Base-by-base conservation (phyloP, 805 yeast species). In the Tetrapisispora arboricola region DNA sequence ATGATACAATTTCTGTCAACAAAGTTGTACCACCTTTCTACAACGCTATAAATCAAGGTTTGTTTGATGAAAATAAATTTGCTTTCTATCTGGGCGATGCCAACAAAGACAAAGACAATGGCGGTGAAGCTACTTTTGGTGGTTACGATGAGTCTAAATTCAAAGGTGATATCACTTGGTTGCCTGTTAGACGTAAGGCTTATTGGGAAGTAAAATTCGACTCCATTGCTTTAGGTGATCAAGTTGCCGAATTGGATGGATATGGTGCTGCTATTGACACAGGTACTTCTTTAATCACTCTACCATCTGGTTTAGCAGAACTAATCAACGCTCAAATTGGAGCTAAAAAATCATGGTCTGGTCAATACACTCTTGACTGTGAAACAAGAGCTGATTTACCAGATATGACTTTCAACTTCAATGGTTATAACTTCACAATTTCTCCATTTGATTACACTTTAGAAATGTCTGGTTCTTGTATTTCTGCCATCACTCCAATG, bases 191-290 rank as follows among this genome's bases (percentile, higher is more conserved):
- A 73, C 85, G 98, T 75, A 87, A 88, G 79, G 98, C 97, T 26
- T 92, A 92, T 76, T 92, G 98, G 98, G 98, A 92, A 73, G 98
- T 92, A 45, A 76, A 81, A 53, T 82, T 92, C 53, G 86, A 86
- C 54, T 88, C 95, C 53, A 72, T 92, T 61, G 84, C 88, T 33
- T 73, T 92, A 48, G 98, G 98, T 57, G 84, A 83, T 51, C 95
- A 92, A 68, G 84, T 75, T 58, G 96, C 97, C 38, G 76, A 72
- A 53, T 76, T 92, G 57, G 75, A 73, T 51, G 70, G 69, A 57
- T 80, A 87, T 47, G 98, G 98, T 63, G 98, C 96, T 56, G 96
- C 95, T 46, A 87, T 92, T 60, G 98, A 92, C 66, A 92, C 98
- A 44, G 98, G 98, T 67, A 92, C 98, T 49, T 90, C 97, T 28